Conservation (phyloP, 306 rosid species). For the Luffa aegyptiaca region DNA sequence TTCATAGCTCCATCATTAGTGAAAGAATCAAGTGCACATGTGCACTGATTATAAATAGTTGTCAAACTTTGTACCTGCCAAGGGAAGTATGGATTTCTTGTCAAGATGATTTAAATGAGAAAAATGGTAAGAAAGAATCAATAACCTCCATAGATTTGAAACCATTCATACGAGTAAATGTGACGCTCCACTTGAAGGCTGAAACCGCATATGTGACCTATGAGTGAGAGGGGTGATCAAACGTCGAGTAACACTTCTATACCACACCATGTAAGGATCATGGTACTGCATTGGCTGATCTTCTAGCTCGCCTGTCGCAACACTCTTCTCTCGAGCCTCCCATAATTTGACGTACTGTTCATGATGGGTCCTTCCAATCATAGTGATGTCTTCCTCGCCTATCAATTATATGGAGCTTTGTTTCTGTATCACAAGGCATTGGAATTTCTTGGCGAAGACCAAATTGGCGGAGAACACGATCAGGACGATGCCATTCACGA, state of each 20-base stretch:
- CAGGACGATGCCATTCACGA: slow-evolving; percentile 19
- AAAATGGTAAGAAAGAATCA: not conserved
- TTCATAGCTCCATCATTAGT: slow-evolving; percentile 1
- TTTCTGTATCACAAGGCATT: slow-evolving; percentile 16
- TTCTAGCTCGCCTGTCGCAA: slow-evolving; percentile 11
- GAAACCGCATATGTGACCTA: slow-evolving; percentile 18
- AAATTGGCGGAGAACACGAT: slow-evolving; percentile 18
- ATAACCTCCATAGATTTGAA: not conserved
- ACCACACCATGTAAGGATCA: slow-evolving; percentile 21
- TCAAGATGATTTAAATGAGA: not conserved
- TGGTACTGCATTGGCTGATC: slow-evolving; percentile 13
- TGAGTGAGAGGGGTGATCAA: slow-evolving; percentile 18
- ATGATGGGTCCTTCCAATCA: slow-evolving; percentile 14
- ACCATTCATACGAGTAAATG: slow-evolving; percentile 10
- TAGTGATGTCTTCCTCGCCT: slow-evolving; percentile 20
- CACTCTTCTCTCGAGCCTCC: slow-evolving; percentile 8
- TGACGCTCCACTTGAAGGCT: slow-evolving; percentile 17
- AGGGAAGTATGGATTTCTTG: not conserved
- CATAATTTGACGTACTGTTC: slow-evolving; percentile 6
- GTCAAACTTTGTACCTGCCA: slow-evolving; percentile 17
- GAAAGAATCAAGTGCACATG: slow-evolving; percentile 5
- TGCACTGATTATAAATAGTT: slow-evolving; percentile 16
- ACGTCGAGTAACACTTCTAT: slow-evolving; percentile 14
- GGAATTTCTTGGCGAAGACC: slow-evolving; percentile 16
- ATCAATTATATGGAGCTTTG: slow-evolving; percentile 13